Evolutionary conservation across 2,329 filamentous ascomycete species (phyloP), one percentile per base, ranked within the genome.

Genomic region (Cladosporium sp.): DNA sequence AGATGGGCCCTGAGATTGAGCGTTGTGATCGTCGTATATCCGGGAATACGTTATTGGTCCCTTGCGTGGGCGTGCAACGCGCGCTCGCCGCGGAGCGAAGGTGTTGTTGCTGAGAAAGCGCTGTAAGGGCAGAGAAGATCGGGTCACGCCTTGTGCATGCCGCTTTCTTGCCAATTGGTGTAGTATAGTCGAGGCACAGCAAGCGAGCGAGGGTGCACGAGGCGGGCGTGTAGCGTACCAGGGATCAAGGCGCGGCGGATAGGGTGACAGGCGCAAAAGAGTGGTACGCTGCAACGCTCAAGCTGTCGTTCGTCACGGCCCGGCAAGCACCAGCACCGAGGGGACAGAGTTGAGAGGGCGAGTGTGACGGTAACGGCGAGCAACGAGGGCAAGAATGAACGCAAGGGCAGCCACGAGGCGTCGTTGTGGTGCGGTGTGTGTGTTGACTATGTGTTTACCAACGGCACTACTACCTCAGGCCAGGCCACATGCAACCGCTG

Each of bases 21-120:
- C 51, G 61, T 64, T 64, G 34, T 30, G 61, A 64, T 64, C 61
- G 51, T 34, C 51, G 24, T 57, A 64, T 64, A 64, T 55, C 24
- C 61, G 61, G 51, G 38, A 26, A 15, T n/a, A 51, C 21, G 61
- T 34, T 64, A 64, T 64, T 57, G 61, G 61, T 64, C 51, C 61
- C 61, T 64, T 64, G 61, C 61, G 61, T 64, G 15, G 34, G 26
- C 34, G 61, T 28, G 36, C 49, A 24, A 38, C 49, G 60, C 60
- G 60, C 61, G 30, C 28, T 32, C 18, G 55, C 28, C 30, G 59
- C 44, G n/a, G 54, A 57, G 4, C 54, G 28, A 52, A 21, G 41
- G 41, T 21, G 41, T 47, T 47, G 41, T 24, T 47, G n/a, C 11
- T 36, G 36, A n/a, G 41, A 47, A 10, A 21, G 41, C 38, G 38